Base-by-base conservation (phyloP, 768 basidiomycete genomes). In the Phaffia tasmanica region DNA sequence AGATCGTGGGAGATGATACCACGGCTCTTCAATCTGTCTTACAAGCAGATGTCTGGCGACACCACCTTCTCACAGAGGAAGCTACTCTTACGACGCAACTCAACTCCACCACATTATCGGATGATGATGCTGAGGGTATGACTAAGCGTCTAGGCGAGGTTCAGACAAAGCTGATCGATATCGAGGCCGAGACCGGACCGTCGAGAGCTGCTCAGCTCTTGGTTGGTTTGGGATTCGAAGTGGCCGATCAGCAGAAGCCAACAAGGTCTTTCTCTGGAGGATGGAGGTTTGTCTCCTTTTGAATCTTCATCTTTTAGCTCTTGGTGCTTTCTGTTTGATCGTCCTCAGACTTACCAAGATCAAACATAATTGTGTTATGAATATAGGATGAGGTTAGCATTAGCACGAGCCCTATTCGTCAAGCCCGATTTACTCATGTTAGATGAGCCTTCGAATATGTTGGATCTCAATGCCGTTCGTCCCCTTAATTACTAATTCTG, bases 41-140 rank as follows among this genome's bases (percentile, higher is more conserved):
- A n/a, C 91, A 93, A 76, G 95, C 95, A n/a, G 95, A 99, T 74
- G 95, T 99, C 42, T 98, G 95, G 91, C 82, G 94, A 74, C 92
- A 94, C 73, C 87, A 89, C 70, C 80, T 97, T 21, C 77, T 95
- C 59, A 86, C 85, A 64, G 91, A 99, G 73, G 93, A 98, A 76
- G 78, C 78, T 0, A 77, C 80, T 25, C 79, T 97, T 55, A 92
- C 93, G 72, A 81, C 81, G 0, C 82, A 83, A 69, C 81, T 98
- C 1, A 77, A 82, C 50, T 63, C 61, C 23, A 16, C 62, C 3
- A 46, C 42, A 21, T 42, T 64, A 18, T 49, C 73, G 59, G 70
- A 73, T 23, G 67, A 65, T 8, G 75, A 87, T 18, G 82, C 87
- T 71, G 92, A 95, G 73, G 93, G 93, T 70, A 81, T 88, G 1